Percentiles rank a stretch among this genome's conserved stretches.
These are phyloP conservation scores for Filobasidium uniguttulatum DNA, from an alignment of 1,284 basidiomycete species.

Conservation along the genomic window DNA sequence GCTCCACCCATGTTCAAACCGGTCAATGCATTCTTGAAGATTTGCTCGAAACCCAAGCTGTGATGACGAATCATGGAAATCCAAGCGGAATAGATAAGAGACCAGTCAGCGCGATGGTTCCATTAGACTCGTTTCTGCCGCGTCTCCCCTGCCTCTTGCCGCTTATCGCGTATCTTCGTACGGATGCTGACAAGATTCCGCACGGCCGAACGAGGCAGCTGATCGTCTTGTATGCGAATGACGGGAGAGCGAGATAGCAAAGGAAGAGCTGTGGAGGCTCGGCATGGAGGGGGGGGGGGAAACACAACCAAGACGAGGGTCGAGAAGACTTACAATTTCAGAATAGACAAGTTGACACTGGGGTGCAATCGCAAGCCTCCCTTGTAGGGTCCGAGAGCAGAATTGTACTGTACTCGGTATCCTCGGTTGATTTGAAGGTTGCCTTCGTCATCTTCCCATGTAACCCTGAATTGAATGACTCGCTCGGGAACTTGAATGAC, in stretches of 20 bases:
- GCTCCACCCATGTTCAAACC: slow-evolving; percentile 63
- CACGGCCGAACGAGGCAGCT: too few relatives aligned
- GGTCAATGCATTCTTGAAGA: slow-evolving; percentile 72
- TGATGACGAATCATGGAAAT: background rate
- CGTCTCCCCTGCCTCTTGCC: too few relatives aligned
- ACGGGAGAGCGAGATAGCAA: too few relatives aligned
- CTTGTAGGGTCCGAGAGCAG: slow-evolving; percentile 69
- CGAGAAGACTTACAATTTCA: slow-evolving; percentile 47
- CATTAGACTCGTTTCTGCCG: too few relatives aligned
- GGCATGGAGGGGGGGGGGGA: too few relatives aligned
- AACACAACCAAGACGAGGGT: background rate
- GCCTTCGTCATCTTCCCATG: slow-evolving; percentile 65
- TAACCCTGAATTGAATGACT: slow-evolving; percentile 61
- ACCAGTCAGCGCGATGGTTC: too few relatives aligned
- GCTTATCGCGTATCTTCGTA: too few relatives aligned
- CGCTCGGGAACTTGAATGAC: slow-evolving; percentile 59
- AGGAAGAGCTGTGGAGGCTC: too few relatives aligned
- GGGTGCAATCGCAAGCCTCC: slow-evolving; percentile 69
- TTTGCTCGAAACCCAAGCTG: slow-evolving; percentile 62
- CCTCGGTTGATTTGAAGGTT: slow-evolving; percentile 58
- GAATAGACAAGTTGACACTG: slow-evolving; percentile 66
- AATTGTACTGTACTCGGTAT: slow-evolving; percentile 71
- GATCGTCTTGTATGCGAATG: too few relatives aligned
- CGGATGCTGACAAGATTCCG: too few relatives aligned
- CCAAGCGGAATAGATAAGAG: too few relatives aligned